Percentiles rank a stretch among this genome's conserved stretches.
phyloP scores from a whole-genome alignment of 352 stramenopile genomes.

The Poterioochromonas sp. region DNA sequence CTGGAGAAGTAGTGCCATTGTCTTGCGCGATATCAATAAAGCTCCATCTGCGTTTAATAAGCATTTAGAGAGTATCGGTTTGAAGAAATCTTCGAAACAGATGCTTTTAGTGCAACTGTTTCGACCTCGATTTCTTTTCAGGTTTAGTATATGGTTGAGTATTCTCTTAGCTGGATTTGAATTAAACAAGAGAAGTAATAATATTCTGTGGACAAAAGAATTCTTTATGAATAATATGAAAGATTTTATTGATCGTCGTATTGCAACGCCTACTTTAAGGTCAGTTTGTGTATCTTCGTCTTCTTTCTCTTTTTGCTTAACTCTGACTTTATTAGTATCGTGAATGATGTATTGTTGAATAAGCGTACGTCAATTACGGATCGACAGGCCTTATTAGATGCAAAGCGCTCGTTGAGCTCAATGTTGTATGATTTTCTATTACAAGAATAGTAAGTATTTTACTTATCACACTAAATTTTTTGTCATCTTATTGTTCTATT shows the following conservation, averaged over 20 bases:
- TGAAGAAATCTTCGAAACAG: neutral
- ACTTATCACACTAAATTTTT: neutral
- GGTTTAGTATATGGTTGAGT: neutral
- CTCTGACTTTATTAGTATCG: neutral
- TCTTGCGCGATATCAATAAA: neutral
- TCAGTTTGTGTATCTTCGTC: neutral
- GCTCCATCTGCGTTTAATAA: neutral
- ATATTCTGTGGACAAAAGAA: neutral
- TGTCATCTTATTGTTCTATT: neutral
- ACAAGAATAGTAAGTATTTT: constrained; percentile 1
- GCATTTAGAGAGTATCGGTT: neutral
- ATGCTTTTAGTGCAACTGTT: neutral
- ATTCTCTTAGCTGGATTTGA: neutral
- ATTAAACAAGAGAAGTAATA: neutral
- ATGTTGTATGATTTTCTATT: constrained; percentile 48
- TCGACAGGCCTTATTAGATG: constrained; percentile 43
- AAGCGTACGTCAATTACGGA: constrained; percentile 42
- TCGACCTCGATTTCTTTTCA: neutral
- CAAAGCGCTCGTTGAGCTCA: constrained; percentile 44
- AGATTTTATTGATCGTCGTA: neutral
- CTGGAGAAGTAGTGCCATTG: neutral
- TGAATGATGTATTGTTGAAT: constrained; percentile 43
- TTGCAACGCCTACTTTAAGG: neutral
- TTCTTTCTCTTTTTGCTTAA: neutral
- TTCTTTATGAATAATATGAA: neutral